phyloP scores from a whole-genome alignment of 2,329 filamentous ascomycete species.

The Colletotrichum euphorbiae region DNA sequence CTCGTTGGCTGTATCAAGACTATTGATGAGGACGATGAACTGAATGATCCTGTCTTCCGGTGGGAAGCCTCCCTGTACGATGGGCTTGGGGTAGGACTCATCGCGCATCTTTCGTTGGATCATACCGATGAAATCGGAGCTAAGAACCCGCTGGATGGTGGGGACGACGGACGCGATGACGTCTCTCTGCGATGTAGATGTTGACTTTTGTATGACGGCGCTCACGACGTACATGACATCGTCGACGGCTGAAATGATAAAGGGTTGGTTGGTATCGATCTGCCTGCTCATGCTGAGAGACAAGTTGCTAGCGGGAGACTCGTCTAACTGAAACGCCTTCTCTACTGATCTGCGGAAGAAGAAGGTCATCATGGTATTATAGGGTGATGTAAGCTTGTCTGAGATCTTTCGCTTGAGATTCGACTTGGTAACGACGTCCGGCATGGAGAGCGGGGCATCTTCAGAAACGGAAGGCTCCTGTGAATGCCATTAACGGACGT shows the following conservation, averaged over 20 bases:
- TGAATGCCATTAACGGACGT: constrained; percentile 43
- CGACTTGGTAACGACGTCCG: constrained; percentile 81
- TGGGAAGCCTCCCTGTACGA: constrained; percentile 82
- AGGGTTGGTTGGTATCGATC: constrained; percentile 83
- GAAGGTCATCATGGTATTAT: constrained; percentile 93
- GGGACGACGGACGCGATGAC: constrained; percentile 84
- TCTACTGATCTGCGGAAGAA: constrained; percentile 97
- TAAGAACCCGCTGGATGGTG: constrained; percentile 81
- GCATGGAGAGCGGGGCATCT: constrained; percentile 71
- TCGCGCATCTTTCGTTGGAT: constrained; percentile 97
- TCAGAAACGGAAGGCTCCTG: constrained; percentile 65
- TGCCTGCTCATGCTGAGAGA: constrained; percentile 79
- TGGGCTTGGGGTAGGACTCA: constrained; percentile 87
- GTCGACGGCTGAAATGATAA: constrained; percentile 94
- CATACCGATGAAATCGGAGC: constrained; percentile 95
- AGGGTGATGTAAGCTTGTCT: constrained; percentile 79
- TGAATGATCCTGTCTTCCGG: constrained; percentile 89
- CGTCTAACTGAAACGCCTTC: constrained; percentile 97
- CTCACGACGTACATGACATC: constrained; percentile 99
- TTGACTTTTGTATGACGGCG: constrained; percentile 85
- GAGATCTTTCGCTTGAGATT: constrained; percentile 83
- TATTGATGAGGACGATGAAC: constrained; percentile 95
- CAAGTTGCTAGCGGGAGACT: constrained; percentile 78
- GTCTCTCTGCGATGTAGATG: constrained; percentile 85
- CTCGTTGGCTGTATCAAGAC: constrained; percentile 90